A percentile compares a stretch with the other conserved stretches of the same genome.
Evolutionary conservation across 108 stramenopile species (phyloP).

Genomic region (Conticribra guillardii): DNA sequence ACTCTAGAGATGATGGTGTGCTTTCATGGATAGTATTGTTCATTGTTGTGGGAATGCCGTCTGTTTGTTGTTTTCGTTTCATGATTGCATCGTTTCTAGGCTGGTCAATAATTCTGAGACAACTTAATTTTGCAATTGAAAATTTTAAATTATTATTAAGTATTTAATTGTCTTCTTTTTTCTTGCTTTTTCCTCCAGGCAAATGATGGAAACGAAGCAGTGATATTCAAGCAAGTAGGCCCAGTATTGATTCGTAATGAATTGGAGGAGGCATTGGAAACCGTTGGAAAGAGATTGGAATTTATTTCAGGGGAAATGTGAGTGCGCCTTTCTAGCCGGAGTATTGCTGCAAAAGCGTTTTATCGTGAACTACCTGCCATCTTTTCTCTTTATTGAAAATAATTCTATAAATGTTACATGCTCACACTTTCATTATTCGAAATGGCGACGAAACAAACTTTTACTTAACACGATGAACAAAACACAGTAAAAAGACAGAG

Average conservation of each 20-base stretch:
- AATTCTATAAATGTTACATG: neutral
- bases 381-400: neutral
- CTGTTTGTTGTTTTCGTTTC: neutral
- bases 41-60: neutral
- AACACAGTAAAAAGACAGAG: slow-evolving; percentile 57
- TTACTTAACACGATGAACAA: no score
- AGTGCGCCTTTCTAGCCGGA: slow-evolving; percentile 14
- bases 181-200: neutral
- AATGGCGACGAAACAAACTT: no score
- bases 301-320: slow-evolving; percentile 81
- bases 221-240: slow-evolving; percentile 90
- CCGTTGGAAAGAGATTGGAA: slow-evolving; percentile 85
- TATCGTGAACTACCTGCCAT: neutral
- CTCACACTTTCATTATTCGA: neutral
- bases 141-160: neutral
- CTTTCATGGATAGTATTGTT: neutral
- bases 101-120: neutral
- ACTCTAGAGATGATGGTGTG: no score
- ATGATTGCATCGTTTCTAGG: neutral
- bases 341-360: neutral
- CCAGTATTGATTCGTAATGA: slow-evolving; percentile 91
- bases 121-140: neutral
- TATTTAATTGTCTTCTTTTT: neutral
- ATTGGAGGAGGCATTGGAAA: slow-evolving; percentile 88
- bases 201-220: slow-evolving; percentile 39